These are phyloP conservation scores for Thyridium curvatum DNA, from an alignment of 2,329 filamentous ascomycete genomes.

Conservation along the genomic window DNA sequence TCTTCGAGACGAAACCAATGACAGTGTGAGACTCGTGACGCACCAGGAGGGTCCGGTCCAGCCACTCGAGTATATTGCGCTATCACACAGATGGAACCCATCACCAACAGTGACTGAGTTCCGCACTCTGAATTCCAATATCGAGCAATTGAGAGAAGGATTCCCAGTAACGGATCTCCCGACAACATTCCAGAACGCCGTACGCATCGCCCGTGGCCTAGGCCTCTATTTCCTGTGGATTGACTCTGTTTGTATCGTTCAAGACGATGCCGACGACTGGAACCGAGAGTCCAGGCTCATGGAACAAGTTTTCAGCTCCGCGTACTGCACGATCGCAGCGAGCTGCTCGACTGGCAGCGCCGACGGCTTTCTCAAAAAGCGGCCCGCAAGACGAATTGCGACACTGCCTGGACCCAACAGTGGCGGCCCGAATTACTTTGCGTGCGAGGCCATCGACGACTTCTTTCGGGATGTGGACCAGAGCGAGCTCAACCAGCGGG, in stretches of 20 bases:
- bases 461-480: slow-evolving; percentile 24
- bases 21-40: no score
- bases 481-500: slow-evolving; percentile 21
- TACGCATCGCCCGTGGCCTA: slow-evolving; percentile 7
- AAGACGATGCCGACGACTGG: slow-evolving; percentile 13
- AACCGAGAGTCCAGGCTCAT: slow-evolving; percentile 13
- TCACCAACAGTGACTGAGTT: slow-evolving; percentile 5
- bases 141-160: background rate
- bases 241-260: slow-evolving; percentile 16
- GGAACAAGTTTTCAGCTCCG: slow-evolving; percentile 18
- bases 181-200: slow-evolving; percentile 11
- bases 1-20: no score
- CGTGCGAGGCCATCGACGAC: slow-evolving; percentile 24
- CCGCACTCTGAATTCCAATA: slow-evolving; percentile 5
- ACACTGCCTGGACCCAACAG: background rate
- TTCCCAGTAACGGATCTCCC: slow-evolving; percentile 6
- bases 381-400: slow-evolving; percentile 2
- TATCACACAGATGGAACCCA: slow-evolving; percentile 18
- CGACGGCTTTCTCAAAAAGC: slow-evolving; percentile 14
- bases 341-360: slow-evolving; percentile 7
- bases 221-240: slow-evolving; percentile 13
- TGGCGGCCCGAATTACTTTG: slow-evolving; percentile 9
- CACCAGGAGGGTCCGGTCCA: no score
- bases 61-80: slow-evolving; percentile 7
- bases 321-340: slow-evolving; percentile 18